phyloP scores from a whole-genome alignment of 1,284 basidiomycete genomes.

The Gomphus bonarii region DNA sequence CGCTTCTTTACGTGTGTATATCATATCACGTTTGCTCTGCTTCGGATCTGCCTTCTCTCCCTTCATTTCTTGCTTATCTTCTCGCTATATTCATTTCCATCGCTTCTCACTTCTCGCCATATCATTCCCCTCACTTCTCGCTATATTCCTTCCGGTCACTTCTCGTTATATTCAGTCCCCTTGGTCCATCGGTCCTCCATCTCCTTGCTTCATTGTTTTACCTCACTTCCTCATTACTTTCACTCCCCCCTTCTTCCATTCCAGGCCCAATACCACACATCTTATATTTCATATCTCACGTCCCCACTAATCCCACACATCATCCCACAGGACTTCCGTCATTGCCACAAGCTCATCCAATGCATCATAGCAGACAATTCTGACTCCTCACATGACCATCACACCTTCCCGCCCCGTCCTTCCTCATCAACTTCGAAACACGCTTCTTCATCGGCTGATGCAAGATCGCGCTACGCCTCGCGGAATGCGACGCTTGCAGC shows the following conservation, averaged over 20 bases:
- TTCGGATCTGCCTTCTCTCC: too few relatives aligned
- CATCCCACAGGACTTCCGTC: constrained; percentile 68
- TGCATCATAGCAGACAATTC: constrained; percentile 48
- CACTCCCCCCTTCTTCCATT: neutral
- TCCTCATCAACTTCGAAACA: constrained; percentile 25
- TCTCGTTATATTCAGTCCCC: too few relatives aligned
- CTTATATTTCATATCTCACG: neutral
- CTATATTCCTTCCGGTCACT: too few relatives aligned
- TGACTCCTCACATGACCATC: constrained; percentile 29
- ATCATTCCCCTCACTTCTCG: too few relatives aligned
- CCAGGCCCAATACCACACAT: neutral
- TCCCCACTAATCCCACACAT: neutral
- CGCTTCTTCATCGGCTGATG: too few relatives aligned
- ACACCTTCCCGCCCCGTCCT: constrained; percentile 23
- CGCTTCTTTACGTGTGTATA: too few relatives aligned
- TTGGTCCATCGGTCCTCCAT: too few relatives aligned
- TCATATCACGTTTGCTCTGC: too few relatives aligned
- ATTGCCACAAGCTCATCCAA: constrained; percentile 72
- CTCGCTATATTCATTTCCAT: too few relatives aligned
- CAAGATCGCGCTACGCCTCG: too few relatives aligned
- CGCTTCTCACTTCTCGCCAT: too few relatives aligned
- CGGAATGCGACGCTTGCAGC: constrained; percentile 65
- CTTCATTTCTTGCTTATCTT: too few relatives aligned
- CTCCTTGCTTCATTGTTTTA: constrained; percentile 16
- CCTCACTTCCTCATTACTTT: neutral